Percentiles rank a stretch among this genome's conserved stretches.
These are phyloP conservation scores for Cymodocea nodosa DNA, from an alignment of 116 monocot genomes.

Conservation along the genomic window DNA sequence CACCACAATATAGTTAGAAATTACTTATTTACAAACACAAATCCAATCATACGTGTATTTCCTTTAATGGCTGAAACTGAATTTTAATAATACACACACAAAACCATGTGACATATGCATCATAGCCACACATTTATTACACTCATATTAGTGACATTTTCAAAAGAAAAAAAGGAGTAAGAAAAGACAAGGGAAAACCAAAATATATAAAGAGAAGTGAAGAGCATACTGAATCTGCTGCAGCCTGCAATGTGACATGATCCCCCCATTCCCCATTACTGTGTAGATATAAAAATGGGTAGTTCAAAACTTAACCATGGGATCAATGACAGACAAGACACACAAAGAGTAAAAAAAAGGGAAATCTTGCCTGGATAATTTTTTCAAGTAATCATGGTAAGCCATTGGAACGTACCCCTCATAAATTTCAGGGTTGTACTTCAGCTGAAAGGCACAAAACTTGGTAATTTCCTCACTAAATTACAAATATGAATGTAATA, in stretches of 20 bases:
- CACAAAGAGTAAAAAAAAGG: conserved; percentile 5
- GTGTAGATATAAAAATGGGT: conserved; percentile 7
- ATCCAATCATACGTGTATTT: too few species aligned
- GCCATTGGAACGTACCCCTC: conserved; percentile 97
- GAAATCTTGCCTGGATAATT: conserved; percentile 48
- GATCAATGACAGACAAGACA: background rate
- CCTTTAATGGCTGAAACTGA: too few species aligned
- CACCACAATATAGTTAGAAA: too few species aligned
- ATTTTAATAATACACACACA: too few species aligned
- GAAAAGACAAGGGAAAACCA: too few species aligned
- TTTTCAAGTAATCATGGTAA: conserved; percentile 72
- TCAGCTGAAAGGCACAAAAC: conserved; percentile 36
- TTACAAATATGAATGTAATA: background rate
- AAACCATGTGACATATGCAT: too few species aligned
- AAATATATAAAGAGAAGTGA: background rate
- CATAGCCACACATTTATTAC: too few species aligned
- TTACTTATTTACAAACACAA: too few species aligned
- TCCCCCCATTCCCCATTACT: conserved; percentile 96
- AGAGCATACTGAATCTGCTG: conserved; percentile 67
- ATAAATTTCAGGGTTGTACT: conserved; percentile 65
- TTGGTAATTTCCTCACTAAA: background rate
- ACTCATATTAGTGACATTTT: too few species aligned
- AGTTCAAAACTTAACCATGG: background rate
- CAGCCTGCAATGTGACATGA: conserved; percentile 95
- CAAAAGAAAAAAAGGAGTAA: too few species aligned